phyloP scores from a whole-genome alignment of 2,329 filamentous ascomycete genomes.

The Malbranchea cinnamomea region DNA sequence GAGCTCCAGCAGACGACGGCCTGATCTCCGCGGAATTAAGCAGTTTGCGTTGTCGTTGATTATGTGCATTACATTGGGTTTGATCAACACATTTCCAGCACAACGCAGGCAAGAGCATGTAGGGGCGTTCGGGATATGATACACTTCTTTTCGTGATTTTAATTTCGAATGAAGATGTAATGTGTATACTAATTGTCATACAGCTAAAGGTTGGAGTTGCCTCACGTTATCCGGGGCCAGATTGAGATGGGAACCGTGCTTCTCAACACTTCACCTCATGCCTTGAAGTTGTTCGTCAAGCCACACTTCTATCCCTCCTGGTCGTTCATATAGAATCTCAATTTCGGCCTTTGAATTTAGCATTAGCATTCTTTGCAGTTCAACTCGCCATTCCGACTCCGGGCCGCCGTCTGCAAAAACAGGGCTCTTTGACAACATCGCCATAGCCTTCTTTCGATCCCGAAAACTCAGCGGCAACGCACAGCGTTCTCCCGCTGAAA shows the following conservation, averaged over 20 bases:
- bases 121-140: too few species aligned
- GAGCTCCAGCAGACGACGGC: too few species aligned
- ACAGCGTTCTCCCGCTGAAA: constrained; percentile 11
- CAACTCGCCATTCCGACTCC: constrained; percentile 32
- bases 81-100: too few species aligned
- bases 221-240: too few species aligned
- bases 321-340: constrained; percentile 36
- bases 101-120: too few species aligned
- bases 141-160: too few species aligned
- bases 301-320: constrained; percentile 29
- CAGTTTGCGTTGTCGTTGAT: too few species aligned
- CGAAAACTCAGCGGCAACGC: constrained; percentile 35
- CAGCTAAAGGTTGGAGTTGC: too few species aligned
- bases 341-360: constrained; percentile 48
- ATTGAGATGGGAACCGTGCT: not conserved
- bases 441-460: constrained; percentile 39
- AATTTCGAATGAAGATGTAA: too few species aligned
- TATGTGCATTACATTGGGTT: too few species aligned
- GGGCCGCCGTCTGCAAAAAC: constrained; percentile 29
- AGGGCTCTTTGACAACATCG: constrained; percentile 36
- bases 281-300: constrained; percentile 23
- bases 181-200: too few species aligned
- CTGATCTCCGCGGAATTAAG: too few species aligned
- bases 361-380: constrained; percentile 48
- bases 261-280: not conserved